Base-by-base conservation (phyloP, 371 early-diverging fungal species). In the Mucor piriformis region DNA sequence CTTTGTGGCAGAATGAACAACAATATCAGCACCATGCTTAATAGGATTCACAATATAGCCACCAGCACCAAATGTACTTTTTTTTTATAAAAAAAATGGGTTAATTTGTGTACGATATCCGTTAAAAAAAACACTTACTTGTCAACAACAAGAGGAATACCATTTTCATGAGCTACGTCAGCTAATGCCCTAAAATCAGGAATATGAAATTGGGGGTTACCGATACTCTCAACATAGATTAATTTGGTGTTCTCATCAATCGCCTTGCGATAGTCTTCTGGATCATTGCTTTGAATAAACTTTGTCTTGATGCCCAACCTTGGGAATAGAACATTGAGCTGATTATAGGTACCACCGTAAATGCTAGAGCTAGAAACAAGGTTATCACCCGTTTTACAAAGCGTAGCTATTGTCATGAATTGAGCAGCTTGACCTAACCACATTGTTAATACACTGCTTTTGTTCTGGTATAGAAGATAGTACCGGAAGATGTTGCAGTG, bases 11-110 rank as follows among this genome's bases (percentile, higher is more conserved):
- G 92, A 92, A 52, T 89, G 90, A 15, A 92, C 87, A 47, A 95
- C 88, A 66, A 95, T 94, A 74, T 95, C 94, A 20, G 96, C 96
- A 54, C 94, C 95, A 69, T 93, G 87, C n/a, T 90, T 88, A 62
- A 95, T 87, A 13, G 96, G 96, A 11, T 79, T 83, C 27, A 82
- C 77, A 40, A 94, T 76, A 73, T 90, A 95, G 13, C 94, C 95
- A 47, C 91, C 95, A 55, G 90, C 88, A 60, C 95, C 96, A 67
- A 95, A 94, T 0, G 95, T 95, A n/a, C 12, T 47, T 25, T 24
- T 27, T 42, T 18, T n/a, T 15, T n/a, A 12, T n/a, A 12, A 38
- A n/a, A n/a, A n/a, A n/a, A n/a, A n/a, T n/a, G n/a, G n/a, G n/a
- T n/a, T n/a, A n/a, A n/a, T n/a, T n/a, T n/a, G n/a, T n/a, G n/a